Evolutionary conservation across 768 basidiomycete species (phyloP).

Genomic region (Psilocybe tampanensis): DNA sequence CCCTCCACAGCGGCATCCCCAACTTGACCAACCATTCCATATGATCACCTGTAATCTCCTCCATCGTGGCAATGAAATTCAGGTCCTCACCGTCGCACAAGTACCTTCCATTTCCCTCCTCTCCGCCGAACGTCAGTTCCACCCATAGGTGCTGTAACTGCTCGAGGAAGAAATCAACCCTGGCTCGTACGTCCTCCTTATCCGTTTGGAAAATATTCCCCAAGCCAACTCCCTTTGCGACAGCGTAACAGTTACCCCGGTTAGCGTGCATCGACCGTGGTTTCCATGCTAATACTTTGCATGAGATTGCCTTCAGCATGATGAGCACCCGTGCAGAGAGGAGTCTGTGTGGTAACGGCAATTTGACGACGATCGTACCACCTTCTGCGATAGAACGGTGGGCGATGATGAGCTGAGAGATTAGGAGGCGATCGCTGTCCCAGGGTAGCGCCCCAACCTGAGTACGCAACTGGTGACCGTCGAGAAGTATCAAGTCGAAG

Average conservation of each 20-base stretch:
- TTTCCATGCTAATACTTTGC: background rate
- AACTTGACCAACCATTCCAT: slow-evolving; percentile 2
- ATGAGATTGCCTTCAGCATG: background rate
- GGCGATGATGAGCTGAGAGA: slow-evolving; percentile 9
- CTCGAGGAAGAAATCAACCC: background rate
- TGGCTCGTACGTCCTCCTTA: background rate
- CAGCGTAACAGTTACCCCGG: slow-evolving; percentile 8
- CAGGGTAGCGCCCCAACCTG: slow-evolving; percentile 3
- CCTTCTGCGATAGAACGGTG: slow-evolving; percentile 3
- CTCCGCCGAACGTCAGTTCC: slow-evolving; percentile 7
- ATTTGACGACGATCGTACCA: slow-evolving; percentile 7
- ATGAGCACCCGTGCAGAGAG: slow-evolving; percentile 1
- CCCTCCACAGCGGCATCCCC: slow-evolving; percentile 5
- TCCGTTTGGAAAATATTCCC: background rate
- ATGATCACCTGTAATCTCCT: slow-evolving; percentile 1
- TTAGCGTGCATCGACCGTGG: slow-evolving; percentile 4
- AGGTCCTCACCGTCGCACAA: background rate
- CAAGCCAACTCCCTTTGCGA: slow-evolving; percentile 1
- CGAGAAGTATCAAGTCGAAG: slow-evolving; percentile 4
- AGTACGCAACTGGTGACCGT: slow-evolving; percentile 9
- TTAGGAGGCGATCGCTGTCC: slow-evolving; percentile 7
- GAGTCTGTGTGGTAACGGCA: slow-evolving; percentile 4
- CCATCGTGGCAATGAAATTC: slow-evolving; percentile 4
- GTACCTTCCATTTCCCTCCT: slow-evolving; percentile 3
- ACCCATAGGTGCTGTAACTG: background rate